Percentiles rank a stretch among this genome's conserved stretches.
These are phyloP conservation scores for Arthrobotrys pseudoclavata DNA, from an alignment of 2,329 filamentous ascomycete species.

Conservation along the genomic window DNA sequence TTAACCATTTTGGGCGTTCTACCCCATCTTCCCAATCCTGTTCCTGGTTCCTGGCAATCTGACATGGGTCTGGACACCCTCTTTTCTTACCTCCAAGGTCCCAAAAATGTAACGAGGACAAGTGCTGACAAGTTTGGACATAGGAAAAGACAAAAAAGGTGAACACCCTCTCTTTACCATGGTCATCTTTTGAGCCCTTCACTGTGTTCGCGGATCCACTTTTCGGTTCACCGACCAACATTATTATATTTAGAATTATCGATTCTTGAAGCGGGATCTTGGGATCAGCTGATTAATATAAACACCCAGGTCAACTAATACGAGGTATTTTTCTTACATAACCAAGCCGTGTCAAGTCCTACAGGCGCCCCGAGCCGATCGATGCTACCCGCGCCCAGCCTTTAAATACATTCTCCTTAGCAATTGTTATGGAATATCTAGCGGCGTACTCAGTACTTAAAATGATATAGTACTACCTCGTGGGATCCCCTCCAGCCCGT, in stretches of 20 bases:
- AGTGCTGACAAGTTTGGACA: conserved; percentile 28
- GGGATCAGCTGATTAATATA: conserved; percentile 59
- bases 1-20: conserved; percentile 55
- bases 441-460: neutral
- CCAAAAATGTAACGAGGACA: conserved; percentile 40
- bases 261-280: conserved; percentile 56
- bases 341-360: conserved; percentile 57
- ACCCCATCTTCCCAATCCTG: conserved; percentile 51
- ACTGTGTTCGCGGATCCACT: conserved; percentile 45
- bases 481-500: conserved; percentile 44
- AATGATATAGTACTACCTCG: no score
- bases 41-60: conserved; percentile 60
- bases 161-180: conserved; percentile 29
- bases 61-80: conserved; percentile 57
- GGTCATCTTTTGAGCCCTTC: conserved; percentile 15
- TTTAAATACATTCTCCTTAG: neutral
- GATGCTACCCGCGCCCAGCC: conserved; percentile 54
- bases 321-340: conserved; percentile 54
- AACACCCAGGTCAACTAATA: conserved; percentile 59
- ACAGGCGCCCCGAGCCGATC: conserved; percentile 44
- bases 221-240: conserved; percentile 41
- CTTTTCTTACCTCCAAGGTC: conserved; percentile 42
- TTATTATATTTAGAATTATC: conserved; percentile 59
- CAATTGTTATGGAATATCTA: neutral
- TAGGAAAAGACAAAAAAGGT: conserved; percentile 8